A percentile compares a stretch with the other conserved stretches of the same genome.
phyloP scores from a whole-genome alignment of 169 alveolate genomes.

The Eimeria maxima region DNA sequence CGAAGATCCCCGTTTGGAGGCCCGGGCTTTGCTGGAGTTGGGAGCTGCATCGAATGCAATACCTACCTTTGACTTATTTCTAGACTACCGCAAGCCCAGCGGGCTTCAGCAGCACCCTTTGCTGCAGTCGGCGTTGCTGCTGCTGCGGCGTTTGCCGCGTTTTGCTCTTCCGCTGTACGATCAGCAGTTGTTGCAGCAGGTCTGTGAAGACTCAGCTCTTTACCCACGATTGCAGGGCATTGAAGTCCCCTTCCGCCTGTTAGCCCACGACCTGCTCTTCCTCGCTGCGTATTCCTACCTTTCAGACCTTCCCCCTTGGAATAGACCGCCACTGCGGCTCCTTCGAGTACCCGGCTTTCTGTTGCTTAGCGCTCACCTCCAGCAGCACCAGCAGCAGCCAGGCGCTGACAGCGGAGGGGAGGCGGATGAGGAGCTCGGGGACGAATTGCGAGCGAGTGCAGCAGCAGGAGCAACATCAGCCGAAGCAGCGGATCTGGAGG shows the following conservation, averaged over 20 bases:
- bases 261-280: constrained; percentile 87
- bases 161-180: constrained; percentile 89
- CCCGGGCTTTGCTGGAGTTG: constrained; percentile 13
- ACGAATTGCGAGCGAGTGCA: not conserved
- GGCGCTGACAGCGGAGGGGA: not conserved
- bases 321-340: constrained; percentile 87
- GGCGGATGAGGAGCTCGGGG: not conserved
- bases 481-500: not conserved
- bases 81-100: constrained; percentile 84
- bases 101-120: constrained; percentile 78
- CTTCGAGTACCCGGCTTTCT: constrained; percentile 86
- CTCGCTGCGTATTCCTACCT: constrained; percentile 87
- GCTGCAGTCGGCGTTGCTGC: constrained; percentile 80
- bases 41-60: constrained; percentile 58
- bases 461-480: constrained; percentile 2
- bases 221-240: constrained; percentile 86
- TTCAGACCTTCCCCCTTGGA: constrained; percentile 88
- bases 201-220: constrained; percentile 87
- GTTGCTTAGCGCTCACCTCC: constrained; percentile 69
- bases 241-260: constrained; percentile 87
- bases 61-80: constrained; percentile 87
- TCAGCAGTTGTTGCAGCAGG: constrained; percentile 86
- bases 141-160: constrained; percentile 85
- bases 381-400: constrained; percentile 41
- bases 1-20: constrained; percentile 15